Base-by-base conservation (phyloP, 352 stramenopile genomes). In the Phytophthora boehmeriae region DNA sequence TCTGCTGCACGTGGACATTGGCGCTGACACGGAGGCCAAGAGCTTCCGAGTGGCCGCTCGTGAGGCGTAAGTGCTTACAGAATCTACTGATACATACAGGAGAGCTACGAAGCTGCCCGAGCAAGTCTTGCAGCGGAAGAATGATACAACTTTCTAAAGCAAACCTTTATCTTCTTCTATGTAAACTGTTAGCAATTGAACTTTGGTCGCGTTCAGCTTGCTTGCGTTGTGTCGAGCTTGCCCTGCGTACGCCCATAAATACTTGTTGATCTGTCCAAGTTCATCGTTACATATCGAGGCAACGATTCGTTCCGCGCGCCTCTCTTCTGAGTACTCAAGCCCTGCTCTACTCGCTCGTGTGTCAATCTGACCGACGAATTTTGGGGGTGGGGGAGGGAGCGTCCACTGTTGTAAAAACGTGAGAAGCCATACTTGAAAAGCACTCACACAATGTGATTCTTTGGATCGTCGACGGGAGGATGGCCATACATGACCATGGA, bases 401-500 rank as follows among this genome's bases (percentile, higher is more conserved):
- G n/a, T n/a, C n/a, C n/a, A n/a, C n/a, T 52, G 41, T 42, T 30
- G 44, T 11, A 23, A 27, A n/a, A n/a, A n/a, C n/a, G n/a, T n/a
- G 22, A 64, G 16, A 60, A 67, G 36, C 59, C 63, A 50, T 58
- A 72, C 49, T 69, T 76, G 50, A 78, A 76, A 9, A 63, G n/a
- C 59, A 61, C 51, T 74, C 65, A 83, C 47, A 85, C 73, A 22
- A 83, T 80, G 58, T 77, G 66, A 48, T 71, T 73, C 19, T 34
- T 50, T 16, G 58, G 23, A 54, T 62, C 51, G 45, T 53, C 35
- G 14, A 68, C 54, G 0, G 57, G 48, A 39, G 78, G 75, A 8
- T 73, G 78, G 14, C 80, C 83, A 52, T 86, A 89, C 79, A 88
- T 92, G 60, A 89, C 69, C 57, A 85, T 73, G 8, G 83, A 92